Percentiles rank a stretch among this genome's conserved stretches.
Conservation (phyloP, 495 filamentous ascomycete genomes). For the Thermochaetoides thermophila region DNA sequence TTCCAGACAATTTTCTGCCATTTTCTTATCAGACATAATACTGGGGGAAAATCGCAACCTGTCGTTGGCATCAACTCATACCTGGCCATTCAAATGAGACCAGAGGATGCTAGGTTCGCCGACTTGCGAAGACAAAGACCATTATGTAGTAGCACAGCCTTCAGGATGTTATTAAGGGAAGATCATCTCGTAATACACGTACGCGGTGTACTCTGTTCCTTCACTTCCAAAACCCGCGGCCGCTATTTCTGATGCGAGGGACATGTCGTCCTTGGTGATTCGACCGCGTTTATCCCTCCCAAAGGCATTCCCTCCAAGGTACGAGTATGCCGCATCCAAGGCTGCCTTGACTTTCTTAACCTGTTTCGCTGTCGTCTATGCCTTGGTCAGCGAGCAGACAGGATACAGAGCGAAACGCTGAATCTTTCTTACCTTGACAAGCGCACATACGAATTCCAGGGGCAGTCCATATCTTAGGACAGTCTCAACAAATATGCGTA, state of each 20-base stretch:
- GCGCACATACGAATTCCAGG: constrained; percentile 67
- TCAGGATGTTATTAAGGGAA: constrained; percentile 28
- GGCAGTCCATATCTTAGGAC: constrained; percentile 88
- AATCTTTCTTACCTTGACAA: constrained; percentile 57
- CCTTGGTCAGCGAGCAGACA: constrained; percentile 8
- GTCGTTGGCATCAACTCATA: no score
- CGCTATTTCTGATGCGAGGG: constrained; percentile 63
- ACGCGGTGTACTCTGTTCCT: constrained; percentile 78
- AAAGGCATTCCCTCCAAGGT: constrained; percentile 90
- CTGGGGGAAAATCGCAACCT: no score
- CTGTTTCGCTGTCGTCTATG: constrained; percentile 65
- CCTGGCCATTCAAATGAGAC: no score
- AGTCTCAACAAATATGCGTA: constrained; percentile 93
- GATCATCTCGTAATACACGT: constrained; percentile 94
- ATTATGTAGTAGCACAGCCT: no score
- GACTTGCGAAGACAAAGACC: no score
- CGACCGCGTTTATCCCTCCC: constrained; percentile 86
- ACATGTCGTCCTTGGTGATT: constrained; percentile 71
- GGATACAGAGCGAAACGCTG: no score
- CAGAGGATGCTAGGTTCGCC: no score
- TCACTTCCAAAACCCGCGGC: constrained; percentile 44
- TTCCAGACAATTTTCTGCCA: no score
- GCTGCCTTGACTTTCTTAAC: constrained; percentile 65
- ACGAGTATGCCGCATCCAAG: constrained; percentile 77
- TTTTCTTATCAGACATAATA: no score